Percentiles rank a stretch among this genome's conserved stretches.
Evolutionary conservation across 768 basidiomycete species (phyloP).

Genomic region (Trametes maxima): DNA sequence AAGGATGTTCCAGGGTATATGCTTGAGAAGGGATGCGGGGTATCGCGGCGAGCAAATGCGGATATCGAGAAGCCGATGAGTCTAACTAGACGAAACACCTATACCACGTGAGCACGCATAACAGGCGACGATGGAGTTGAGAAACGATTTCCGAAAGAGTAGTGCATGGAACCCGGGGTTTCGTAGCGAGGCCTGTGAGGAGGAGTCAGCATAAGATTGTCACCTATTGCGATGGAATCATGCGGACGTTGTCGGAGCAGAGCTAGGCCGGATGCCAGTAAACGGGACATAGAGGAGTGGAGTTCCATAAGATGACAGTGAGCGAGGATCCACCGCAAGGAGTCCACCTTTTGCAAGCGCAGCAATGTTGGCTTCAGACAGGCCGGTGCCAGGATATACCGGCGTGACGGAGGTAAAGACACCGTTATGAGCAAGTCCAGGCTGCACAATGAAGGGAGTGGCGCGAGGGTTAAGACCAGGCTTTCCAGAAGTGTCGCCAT

Average conservation of each 20-base stretch:
- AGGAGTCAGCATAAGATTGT: background rate
- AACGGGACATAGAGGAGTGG: conserved; percentile 25
- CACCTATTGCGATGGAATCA: background rate
- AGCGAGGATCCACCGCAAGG: conserved; percentile 21
- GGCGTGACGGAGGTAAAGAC: conserved; percentile 16
- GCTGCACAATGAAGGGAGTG: conserved; percentile 32
- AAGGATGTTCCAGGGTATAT: conserved; percentile 1
- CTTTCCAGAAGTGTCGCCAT: conserved; percentile 18
- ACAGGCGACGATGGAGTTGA: conserved; percentile 12
- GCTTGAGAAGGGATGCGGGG: background rate
- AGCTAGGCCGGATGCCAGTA: conserved; percentile 28
- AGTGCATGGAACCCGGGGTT: conserved; percentile 1
- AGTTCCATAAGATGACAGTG: conserved; percentile 20
- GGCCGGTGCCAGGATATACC: conserved; percentile 16
- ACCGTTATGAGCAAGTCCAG: conserved; percentile 7
- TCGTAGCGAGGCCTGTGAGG: conserved; percentile 15
- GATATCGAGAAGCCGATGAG: background rate
- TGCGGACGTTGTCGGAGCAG: conserved; percentile 30
- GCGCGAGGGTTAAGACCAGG: conserved; percentile 37
- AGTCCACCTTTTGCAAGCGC: conserved; percentile 17
- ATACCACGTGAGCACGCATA: conserved; percentile 4
- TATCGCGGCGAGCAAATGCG: conserved; percentile 1
- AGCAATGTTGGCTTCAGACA: conserved; percentile 14
- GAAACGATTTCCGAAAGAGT: conserved; percentile 8
- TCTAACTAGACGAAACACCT: too few relatives aligned